These are phyloP conservation scores for Sugiyamaella marilandica DNA, from an alignment of 805 yeast genomes.

Conservation along the genomic window DNA sequence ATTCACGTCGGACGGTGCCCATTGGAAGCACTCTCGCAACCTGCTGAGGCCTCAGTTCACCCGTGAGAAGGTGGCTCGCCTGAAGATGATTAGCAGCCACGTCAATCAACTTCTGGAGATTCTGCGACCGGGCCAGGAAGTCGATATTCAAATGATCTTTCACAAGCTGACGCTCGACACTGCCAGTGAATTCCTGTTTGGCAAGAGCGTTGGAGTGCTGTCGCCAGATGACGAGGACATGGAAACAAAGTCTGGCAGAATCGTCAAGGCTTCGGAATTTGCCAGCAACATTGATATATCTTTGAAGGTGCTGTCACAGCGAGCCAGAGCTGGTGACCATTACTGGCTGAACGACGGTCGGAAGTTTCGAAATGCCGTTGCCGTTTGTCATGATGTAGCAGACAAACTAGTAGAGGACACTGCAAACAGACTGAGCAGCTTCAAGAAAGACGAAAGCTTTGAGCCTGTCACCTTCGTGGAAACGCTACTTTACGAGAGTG, in stretches of 20 bases:
- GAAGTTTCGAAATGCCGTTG: slow-evolving; percentile 31
- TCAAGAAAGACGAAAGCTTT: slow-evolving; percentile 20
- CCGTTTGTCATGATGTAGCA: slow-evolving; percentile 33
- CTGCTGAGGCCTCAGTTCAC: slow-evolving; percentile 36
- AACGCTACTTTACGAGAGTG: slow-evolving; percentile 46
- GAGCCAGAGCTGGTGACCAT: slow-evolving; percentile 19
- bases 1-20: slow-evolving; percentile 33
- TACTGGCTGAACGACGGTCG: slow-evolving; percentile 16
- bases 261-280: background rate
- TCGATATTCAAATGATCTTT: slow-evolving; percentile 30
- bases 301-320: slow-evolving; percentile 11
- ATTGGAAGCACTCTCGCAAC: slow-evolving; percentile 36
- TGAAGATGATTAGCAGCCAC: slow-evolving; percentile 28
- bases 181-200: slow-evolving; percentile 35
- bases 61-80: slow-evolving; percentile 31
- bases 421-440: slow-evolving; percentile 17
- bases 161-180: slow-evolving; percentile 32
- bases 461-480: slow-evolving; percentile 44
- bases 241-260: slow-evolving; percentile 3
- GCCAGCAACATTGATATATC: slow-evolving; percentile 20
- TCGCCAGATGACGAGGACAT: slow-evolving; percentile 9
- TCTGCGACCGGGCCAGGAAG: slow-evolving; percentile 2
- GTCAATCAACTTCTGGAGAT: slow-evolving; percentile 20
- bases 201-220: slow-evolving; percentile 28
- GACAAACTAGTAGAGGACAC: slow-evolving; percentile 40